A percentile compares a stretch with the other conserved stretches of the same genome.
phyloP scores from a whole-genome alignment of 805 yeast species.

The Yarrowia divulgata region DNA sequence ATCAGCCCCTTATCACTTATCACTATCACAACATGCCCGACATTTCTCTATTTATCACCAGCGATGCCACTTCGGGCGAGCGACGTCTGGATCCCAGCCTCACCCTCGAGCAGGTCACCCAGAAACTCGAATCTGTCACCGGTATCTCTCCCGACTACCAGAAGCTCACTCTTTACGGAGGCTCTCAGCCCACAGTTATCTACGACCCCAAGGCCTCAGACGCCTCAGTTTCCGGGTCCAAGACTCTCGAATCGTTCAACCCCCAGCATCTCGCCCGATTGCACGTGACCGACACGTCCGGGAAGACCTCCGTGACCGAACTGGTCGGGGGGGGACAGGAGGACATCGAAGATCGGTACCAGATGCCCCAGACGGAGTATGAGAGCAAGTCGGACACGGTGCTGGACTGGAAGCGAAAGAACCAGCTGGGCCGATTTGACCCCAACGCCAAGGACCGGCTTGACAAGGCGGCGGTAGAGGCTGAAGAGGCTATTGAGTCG shows the following conservation, averaged over 20 bases:
- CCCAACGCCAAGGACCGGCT: conserved; percentile 50
- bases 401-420: conserved; percentile 74
- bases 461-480: conserved; percentile 38
- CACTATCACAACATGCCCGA: conserved; percentile 49
- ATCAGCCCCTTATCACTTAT: conserved; percentile 16
- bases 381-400: conserved; percentile 67
- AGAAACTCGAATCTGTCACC: conserved; percentile 69
- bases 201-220: conserved; percentile 8
- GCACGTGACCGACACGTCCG: conserved; percentile 55
- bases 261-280: conserved; percentile 56
- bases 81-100: conserved; percentile 69
- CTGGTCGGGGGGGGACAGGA: conserved; percentile 46
- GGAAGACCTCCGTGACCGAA: conserved; percentile 7
- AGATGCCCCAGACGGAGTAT: conserved; percentile 68
- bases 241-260: conserved; percentile 45
- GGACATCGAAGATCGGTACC: conserved; percentile 48
- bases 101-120: conserved; percentile 61
- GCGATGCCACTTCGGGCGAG: conserved; percentile 73
- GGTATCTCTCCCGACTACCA: conserved; percentile 71
- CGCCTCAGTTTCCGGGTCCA: conserved; percentile 40
- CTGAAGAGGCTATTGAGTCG: conserved; percentile 40
- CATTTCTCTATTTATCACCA: conserved; percentile 64
- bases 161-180: conserved; percentile 49
- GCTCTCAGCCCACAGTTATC: conserved; percentile 36
- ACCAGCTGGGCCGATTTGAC: conserved; percentile 75